phyloP scores from a whole-genome alignment of 352 stramenopile genomes.

The Phytophthora megakarya region DNA sequence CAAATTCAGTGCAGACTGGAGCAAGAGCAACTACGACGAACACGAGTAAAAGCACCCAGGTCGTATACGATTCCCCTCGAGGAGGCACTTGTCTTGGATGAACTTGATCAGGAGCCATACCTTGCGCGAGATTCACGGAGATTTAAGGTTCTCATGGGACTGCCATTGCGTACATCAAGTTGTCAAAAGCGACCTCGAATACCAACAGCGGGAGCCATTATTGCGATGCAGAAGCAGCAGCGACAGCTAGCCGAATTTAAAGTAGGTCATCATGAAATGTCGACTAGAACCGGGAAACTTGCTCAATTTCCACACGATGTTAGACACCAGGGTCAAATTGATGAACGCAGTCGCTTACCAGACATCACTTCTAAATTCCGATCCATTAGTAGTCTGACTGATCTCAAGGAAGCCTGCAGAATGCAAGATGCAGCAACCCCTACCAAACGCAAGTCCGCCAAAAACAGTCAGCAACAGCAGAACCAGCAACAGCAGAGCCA shows the following conservation, averaged over 20 bases:
- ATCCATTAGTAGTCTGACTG: slow-evolving; percentile 25
- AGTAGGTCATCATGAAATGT: slow-evolving; percentile 31
- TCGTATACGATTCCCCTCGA: slow-evolving; percentile 46
- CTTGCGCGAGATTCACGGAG: slow-evolving; percentile 58
- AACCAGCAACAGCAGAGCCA: slow-evolving; percentile 36
- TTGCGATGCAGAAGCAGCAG: slow-evolving; percentile 42
- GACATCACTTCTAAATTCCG: slow-evolving; percentile 17
- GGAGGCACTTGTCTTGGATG: slow-evolving; percentile 46
- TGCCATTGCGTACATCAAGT: slow-evolving; percentile 40
- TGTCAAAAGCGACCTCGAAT: slow-evolving; percentile 40
- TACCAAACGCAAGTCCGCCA: slow-evolving; percentile 14
- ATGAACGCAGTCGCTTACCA: slow-evolving; percentile 21
- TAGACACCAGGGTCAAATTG: slow-evolving; percentile 11
- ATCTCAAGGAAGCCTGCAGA: slow-evolving; percentile 35
- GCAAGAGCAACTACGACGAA: slow-evolving; percentile 33
- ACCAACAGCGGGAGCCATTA: slow-evolving; percentile 45
- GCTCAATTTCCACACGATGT: slow-evolving; percentile 5
- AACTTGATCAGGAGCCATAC: slow-evolving; percentile 56
- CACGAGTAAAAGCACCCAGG: slow-evolving; percentile 14
- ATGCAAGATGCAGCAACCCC: slow-evolving; percentile 20
- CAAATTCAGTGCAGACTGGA: slow-evolving; percentile 45
- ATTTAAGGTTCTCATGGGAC: slow-evolving; percentile 58
- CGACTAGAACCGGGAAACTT: slow-evolving; percentile 6
- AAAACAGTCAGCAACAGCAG: slow-evolving; percentile 35
- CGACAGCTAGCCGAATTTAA: slow-evolving; percentile 27